phyloP scores from a whole-genome alignment of 768 basidiomycete species.

The Leccinum variicolor region DNA sequence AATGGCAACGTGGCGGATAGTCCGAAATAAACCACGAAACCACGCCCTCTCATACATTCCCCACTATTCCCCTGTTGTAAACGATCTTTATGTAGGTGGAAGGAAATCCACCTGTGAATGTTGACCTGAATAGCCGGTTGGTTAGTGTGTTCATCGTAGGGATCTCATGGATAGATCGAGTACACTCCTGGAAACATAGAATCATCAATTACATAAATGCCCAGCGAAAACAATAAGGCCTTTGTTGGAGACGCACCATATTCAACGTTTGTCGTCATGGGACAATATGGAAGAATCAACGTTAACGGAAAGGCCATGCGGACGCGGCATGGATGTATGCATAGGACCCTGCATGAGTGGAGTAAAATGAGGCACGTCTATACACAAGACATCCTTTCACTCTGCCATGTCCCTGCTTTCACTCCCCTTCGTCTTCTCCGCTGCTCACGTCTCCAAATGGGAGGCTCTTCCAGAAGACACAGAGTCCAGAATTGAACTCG shows the following conservation, averaged over 20 bases:
- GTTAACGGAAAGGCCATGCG: not conserved
- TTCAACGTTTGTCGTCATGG: not conserved
- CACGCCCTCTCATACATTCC: slow-evolving; percentile 27
- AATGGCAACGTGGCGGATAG: no score
- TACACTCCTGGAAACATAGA: not conserved
- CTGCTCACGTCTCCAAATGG: slow-evolving; percentile 30
- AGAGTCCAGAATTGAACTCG: not conserved
- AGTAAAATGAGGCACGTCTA: not conserved
- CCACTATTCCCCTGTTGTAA: no score
- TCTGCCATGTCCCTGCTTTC: slow-evolving; percentile 16
- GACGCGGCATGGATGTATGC: not conserved
- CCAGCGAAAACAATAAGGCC: not conserved
- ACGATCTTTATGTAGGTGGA: no score
- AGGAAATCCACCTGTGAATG: no score
- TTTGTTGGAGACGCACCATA: not conserved
- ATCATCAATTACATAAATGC: not conserved
- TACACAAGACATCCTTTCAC: not conserved
- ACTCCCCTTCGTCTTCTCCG: slow-evolving; percentile 30
- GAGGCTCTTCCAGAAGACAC: slow-evolving; percentile 11
- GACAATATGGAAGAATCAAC: not conserved
- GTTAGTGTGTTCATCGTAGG: no score
- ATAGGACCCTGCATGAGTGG: not conserved
- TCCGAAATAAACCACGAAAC: no score
- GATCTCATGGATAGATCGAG: no score
- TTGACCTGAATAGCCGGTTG: no score